phyloP scores from a whole-genome alignment of 306 rosid genomes.

The Psophocarpus tetragonolobus region DNA sequence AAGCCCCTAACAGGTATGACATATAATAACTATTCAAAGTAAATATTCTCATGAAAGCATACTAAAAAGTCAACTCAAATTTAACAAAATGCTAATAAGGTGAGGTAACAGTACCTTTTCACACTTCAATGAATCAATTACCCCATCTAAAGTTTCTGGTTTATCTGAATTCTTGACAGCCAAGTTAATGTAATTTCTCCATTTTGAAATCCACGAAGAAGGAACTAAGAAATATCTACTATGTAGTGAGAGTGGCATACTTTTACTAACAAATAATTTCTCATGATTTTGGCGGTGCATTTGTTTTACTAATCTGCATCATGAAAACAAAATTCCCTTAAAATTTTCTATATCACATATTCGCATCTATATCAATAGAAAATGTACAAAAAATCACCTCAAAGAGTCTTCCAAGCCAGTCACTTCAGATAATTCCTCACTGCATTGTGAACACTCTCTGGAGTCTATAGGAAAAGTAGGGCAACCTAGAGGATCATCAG shows the following conservation, averaged over 20 bases:
- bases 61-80: not conserved
- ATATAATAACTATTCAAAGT: conserved; percentile 19
- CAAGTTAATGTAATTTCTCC: conserved; percentile 71
- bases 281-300: conserved; percentile 91
- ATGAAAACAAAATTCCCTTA: conserved; percentile 33
- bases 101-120: conserved; percentile 66
- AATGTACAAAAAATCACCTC: conserved; percentile 51
- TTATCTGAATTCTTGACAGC: conserved; percentile 61
- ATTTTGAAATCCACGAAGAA: conserved; percentile 75
- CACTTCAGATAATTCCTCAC: conserved; percentile 77
- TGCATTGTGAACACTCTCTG: conserved; percentile 67
- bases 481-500: conserved; percentile 64
- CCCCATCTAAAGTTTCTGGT: conserved; percentile 74
- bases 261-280: conserved; percentile 68
- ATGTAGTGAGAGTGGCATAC: conserved; percentile 55
- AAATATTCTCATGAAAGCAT: conserved; percentile 12
- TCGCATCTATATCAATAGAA: conserved; percentile 18
- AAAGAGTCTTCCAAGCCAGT: conserved; percentile 86
- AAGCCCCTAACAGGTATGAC: conserved; percentile 22
- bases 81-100: conserved; percentile 18
- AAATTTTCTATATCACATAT: conserved; percentile 25
- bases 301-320: conserved; percentile 71
- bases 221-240: conserved; percentile 89
- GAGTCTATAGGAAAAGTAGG: conserved; percentile 65
- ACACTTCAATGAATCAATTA: conserved; percentile 62